A percentile compares a stretch with the other conserved stretches of the same genome.
Conservation (phyloP, 2,329 filamentous ascomycete species). For the Phaeoacremonium minimum region DNA sequence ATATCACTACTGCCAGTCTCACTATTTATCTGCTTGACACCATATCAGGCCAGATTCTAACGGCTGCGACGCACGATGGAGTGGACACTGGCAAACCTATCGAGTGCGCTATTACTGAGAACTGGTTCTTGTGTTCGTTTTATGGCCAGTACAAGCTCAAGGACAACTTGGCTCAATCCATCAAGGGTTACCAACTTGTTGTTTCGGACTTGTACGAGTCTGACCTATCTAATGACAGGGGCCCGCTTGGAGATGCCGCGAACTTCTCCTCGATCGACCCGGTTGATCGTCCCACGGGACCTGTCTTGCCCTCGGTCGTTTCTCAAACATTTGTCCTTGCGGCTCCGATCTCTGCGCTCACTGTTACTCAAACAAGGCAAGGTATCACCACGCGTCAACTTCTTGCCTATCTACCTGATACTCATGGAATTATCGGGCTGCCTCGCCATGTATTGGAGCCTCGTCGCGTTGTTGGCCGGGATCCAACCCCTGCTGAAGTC, state of each 20-base stretch:
- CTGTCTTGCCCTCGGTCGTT: conserved; percentile 67
- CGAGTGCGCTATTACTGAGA: conserved; percentile 78
- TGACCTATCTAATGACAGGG: conserved; percentile 75
- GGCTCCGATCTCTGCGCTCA: conserved; percentile 72
- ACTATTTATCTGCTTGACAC: conserved; percentile 81
- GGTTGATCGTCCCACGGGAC: conserved; percentile 48
- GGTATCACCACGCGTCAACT: conserved; percentile 84
- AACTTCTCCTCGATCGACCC: conserved; percentile 79
- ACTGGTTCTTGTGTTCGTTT: conserved; percentile 91
- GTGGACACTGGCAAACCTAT: conserved; percentile 73
- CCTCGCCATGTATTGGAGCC: conserved; percentile 78
- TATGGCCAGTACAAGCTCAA: conserved; percentile 56
- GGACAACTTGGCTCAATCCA: conserved; percentile 47
- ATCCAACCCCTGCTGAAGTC: conserved; percentile 72
- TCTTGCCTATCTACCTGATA: conserved; percentile 70
- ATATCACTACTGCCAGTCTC: conserved; percentile 54
- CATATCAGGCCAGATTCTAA: conserved; percentile 75
- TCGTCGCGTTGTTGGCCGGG: conserved; percentile 78
- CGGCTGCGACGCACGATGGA: conserved; percentile 64
- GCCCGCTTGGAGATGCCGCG: conserved; percentile 62
- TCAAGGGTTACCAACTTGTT: conserved; percentile 82
- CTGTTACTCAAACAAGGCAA: conserved; percentile 85
- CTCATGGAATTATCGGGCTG: conserved; percentile 73
- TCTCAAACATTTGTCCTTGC: conserved; percentile 79
- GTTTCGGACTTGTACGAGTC: conserved; percentile 91